These are phyloP conservation scores for Pythium chondricola DNA, from an alignment of 352 stramenopile genomes.

Conservation along the genomic window DNA sequence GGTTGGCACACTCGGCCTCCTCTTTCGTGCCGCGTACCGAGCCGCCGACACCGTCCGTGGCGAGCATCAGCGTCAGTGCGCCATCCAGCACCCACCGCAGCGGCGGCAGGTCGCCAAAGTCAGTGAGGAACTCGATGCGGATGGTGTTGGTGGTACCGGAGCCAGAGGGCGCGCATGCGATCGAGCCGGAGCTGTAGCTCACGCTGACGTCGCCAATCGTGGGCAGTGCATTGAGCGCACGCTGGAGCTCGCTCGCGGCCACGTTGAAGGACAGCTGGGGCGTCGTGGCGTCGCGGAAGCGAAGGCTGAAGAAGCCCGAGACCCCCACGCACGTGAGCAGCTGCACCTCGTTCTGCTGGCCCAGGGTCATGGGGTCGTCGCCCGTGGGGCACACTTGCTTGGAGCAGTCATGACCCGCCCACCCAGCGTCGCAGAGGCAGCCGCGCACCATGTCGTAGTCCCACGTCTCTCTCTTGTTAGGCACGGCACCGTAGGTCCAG, in stretches of 20 bases:
- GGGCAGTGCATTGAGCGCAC: constrained; percentile 30
- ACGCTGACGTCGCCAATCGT: constrained; percentile 46
- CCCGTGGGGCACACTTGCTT: constrained; percentile 83
- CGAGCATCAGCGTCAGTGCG: constrained; percentile 41
- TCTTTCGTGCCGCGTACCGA: constrained; percentile 63
- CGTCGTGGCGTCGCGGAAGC: constrained; percentile 63
- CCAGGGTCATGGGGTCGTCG: constrained; percentile 81
- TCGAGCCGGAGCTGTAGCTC: constrained; percentile 32
- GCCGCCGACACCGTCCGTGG: constrained; percentile 31
- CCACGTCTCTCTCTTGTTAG: constrained; percentile 85
- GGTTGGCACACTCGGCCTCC: constrained; percentile 53
- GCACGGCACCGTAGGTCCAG: constrained; percentile 56
- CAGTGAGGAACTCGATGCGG: constrained; percentile 52
- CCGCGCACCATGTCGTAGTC: constrained; percentile 84
- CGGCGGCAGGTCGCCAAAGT: constrained; percentile 58
- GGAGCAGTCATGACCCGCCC: constrained; percentile 87
- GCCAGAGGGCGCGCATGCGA: constrained; percentile 33
- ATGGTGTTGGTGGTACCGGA: constrained; percentile 41
- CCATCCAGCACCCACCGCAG: constrained; percentile 64
- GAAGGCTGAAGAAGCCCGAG: constrained; percentile 59
- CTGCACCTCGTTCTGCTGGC: constrained; percentile 81
- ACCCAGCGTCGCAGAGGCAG: constrained; percentile 85
- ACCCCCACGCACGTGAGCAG: constrained; percentile 55
- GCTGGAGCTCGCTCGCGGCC: constrained; percentile 18
- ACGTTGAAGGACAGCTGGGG: constrained; percentile 45